Base-by-base conservation (phyloP, 2,329 filamentous ascomycete species). In the Neurospora sp. region DNA sequence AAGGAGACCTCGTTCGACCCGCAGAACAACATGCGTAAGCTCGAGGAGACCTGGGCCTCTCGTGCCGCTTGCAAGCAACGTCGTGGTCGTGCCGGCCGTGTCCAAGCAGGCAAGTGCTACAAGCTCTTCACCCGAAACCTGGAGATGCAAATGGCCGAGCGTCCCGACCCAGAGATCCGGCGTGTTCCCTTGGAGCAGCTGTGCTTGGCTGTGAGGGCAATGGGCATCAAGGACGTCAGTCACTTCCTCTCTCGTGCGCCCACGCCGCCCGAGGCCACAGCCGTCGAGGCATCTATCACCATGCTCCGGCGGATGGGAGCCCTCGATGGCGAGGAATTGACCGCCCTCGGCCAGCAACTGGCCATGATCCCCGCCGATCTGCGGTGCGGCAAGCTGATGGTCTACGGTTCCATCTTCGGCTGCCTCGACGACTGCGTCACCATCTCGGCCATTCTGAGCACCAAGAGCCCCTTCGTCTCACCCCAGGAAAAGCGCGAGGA, bases 1-100 rank as follows among this genome's bases (percentile, higher is more conserved):
- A 99, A 99, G 78, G 95, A 99, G 80, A 99, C 94, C 0, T 95
- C 92, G 77, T 98, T 94, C 76, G 96, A 98, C 78, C 88, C 93
- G 0, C 87, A 91, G 72, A 97, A 91, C 78, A 97, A 97, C 77
- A 97, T 98, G 89, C 91, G 96, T 62, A 93, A 92, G 76, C 87
- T 99, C 1, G 91, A 95, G 74, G 96, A 99, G 81, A 93, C 93
- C 0, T 99, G 94, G 94, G 96, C 94, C 0, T 98, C 95, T 1
- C 88, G 89, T 52, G 95, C 96, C 8, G 95, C 96, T 4, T 97
- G 94, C 79, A 97, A 97, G 80, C 96, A 99, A 79, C 89, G 96
- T 43, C 89, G 93, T 69, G 96, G 96, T 77, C 91, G 96, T 82
- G 96, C 96, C 37, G 96, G 96, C 77, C 90, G 96, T 86, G 96